These are phyloP conservation scores for Boeremia exigua DNA, from an alignment of 2,329 filamentous ascomycete species.

Conservation along the genomic window DNA sequence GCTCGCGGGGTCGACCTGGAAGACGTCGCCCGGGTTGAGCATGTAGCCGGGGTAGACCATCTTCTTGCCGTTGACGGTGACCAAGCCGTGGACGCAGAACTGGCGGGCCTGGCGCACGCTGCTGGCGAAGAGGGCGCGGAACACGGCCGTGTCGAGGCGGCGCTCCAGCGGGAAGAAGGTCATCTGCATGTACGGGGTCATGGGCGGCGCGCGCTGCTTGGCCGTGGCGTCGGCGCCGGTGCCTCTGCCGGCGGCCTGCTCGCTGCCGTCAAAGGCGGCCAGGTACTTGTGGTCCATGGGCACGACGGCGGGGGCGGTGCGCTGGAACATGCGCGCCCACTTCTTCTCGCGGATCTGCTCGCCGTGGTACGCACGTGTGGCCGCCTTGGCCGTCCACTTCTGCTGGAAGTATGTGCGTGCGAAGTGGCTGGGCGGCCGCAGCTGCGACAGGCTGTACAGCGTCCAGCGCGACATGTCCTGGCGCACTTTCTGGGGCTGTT, in stretches of 20 bases:
- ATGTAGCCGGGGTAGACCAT: conserved; percentile 92
- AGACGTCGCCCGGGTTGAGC: conserved; percentile 97
- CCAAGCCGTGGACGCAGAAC: conserved; percentile 89
- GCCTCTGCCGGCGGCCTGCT: conserved; percentile 82
- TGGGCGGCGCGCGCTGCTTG: conserved; percentile 38
- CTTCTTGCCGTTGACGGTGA: conserved; percentile 97
- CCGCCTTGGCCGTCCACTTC: conserved; percentile 92
- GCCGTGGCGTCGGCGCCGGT: conserved; percentile 62
- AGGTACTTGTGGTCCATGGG: conserved; percentile 84
- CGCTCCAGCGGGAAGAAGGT: conserved; percentile 89
- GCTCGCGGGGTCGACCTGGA: conserved; percentile 88
- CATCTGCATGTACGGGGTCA: conserved; percentile 95
- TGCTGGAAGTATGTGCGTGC: conserved; percentile 88
- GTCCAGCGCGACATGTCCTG: conserved; percentile 99
- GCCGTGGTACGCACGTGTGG: conserved; percentile 87
- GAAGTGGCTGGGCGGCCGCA: conserved; percentile 51
- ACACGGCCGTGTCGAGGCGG: conserved; percentile 91
- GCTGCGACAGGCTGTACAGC: conserved; percentile 80
- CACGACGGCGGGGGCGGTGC: conserved; percentile 79
- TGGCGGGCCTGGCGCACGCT: conserved; percentile 92
- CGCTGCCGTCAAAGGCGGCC: conserved; percentile 79
- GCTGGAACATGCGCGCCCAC: conserved; percentile 92
- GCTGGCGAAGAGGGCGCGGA: conserved; percentile 91
- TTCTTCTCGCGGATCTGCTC: conserved; percentile 91
- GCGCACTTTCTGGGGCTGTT: conserved; percentile 95